Evolutionary conservation across 192 early-diverging fungal species (phyloP), one percentile per base, ranked within the genome.

Genomic region (Coemansia sp.): DNA sequence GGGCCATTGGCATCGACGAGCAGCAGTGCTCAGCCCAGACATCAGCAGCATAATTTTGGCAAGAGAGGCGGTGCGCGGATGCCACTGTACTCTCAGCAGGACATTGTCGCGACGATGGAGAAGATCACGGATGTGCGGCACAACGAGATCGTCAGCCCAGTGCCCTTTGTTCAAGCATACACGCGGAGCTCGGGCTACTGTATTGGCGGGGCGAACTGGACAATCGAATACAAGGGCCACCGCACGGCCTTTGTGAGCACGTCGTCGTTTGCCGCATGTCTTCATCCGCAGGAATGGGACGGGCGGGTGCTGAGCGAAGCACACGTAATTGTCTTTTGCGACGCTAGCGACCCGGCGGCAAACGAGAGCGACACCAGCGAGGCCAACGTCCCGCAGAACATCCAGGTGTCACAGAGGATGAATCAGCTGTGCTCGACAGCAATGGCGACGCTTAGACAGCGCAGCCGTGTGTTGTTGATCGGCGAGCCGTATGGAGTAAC

Each of bases 121-220:
- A 81, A 74, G 62, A 68, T 84, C 23, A 72, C 67, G 0, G 79
- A 70, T 28, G 74, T 84, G 39, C 68, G 83, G 28, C 74, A 81
- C 66, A 73, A 71, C 56, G 78, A 84, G 75, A 56, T 78, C 7
- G 56, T 78, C n/a, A 71, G 61, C 48, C 83, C 83, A 0, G 72
- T 81, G 28, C 77, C 75, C 20, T 73, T 72, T 61, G 83, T 84
- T 25, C 72, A 74, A 49, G 79, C 87, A 10, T 86, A 83, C 18
- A 84, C 90, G 3, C 81, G 89, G 66, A 91, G 91, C 64, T 87
- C 89, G 6, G 91, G 90, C 8, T 87, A 90, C 71, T 87, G 84
- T 53, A 82, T 93, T 42, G 91, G 90, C 7, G 83, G 87, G 20
- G 84, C 87, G 3, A 91, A 91, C 69, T 93, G 90, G 91, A 72